These are phyloP conservation scores for Glebionis coronaria DNA, from an alignment of 129 eudicot species.

Conservation along the genomic window DNA sequence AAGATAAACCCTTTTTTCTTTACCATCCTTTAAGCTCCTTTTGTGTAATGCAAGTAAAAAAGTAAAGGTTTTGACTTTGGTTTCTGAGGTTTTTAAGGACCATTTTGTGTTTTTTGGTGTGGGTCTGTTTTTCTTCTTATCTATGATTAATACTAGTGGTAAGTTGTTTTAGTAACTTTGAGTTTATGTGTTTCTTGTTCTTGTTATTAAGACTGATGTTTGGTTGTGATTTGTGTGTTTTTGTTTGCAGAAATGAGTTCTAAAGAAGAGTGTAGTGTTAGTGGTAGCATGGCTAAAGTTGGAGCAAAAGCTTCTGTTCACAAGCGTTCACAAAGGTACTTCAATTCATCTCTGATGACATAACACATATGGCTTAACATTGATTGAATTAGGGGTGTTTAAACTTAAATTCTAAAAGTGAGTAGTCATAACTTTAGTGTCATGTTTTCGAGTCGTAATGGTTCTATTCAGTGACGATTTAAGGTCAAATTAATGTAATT, in stretches of 20 bases:
- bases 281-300: slow-evolving; percentile 42
- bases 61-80: slow-evolving; percentile 31
- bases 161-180: slow-evolving; percentile 16
- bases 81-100: slow-evolving; percentile 36
- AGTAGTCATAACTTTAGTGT: no score
- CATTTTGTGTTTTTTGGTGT: slow-evolving; percentile 33
- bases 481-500: no score
- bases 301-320: slow-evolving; percentile 42
- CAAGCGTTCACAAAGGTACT: slow-evolving; percentile 82
- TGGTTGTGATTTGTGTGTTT: slow-evolving; percentile 23
- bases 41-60: slow-evolving; percentile 37
- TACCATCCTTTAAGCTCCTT: slow-evolving; percentile 14
- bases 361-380: slow-evolving; percentile 8
- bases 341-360: slow-evolving; percentile 4
- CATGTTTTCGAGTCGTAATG: no score
- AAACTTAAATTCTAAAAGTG: no score
- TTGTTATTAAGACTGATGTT: neutral
- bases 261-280: slow-evolving; percentile 45
- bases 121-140: slow-evolving; percentile 28
- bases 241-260: slow-evolving; percentile 55
- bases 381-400: slow-evolving; percentile 5
- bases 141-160: slow-evolving; percentile 33
- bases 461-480: no score
- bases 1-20: slow-evolving; percentile 23
- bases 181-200: neutral